Conservation (phyloP, 768 basidiomycete genomes). For the Suillus discolor region DNA sequence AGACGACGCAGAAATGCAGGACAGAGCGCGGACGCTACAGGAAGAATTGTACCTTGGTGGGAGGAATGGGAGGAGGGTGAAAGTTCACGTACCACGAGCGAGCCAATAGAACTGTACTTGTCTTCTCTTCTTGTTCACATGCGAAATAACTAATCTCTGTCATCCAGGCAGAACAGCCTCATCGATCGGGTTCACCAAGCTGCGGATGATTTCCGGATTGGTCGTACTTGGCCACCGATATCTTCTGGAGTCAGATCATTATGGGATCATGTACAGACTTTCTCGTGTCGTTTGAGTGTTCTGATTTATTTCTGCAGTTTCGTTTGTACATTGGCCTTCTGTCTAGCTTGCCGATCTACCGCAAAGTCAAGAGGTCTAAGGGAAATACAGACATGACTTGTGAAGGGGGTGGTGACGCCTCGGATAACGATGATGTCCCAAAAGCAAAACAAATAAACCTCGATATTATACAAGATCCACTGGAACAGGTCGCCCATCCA, state of each 20-base stretch:
- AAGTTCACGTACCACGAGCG: constrained; percentile 20
- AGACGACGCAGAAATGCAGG: constrained; percentile 23
- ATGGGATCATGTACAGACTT: constrained; percentile 32
- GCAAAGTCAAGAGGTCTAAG: constrained; percentile 30
- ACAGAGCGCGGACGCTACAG: constrained; percentile 19
- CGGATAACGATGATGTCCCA: constrained; percentile 30
- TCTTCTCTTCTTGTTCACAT: background rate
- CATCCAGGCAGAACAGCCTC: constrained; percentile 14
- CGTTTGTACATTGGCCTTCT: constrained; percentile 34
- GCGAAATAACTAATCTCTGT: background rate
- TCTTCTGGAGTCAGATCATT: constrained; percentile 28
- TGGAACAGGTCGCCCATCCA: constrained; percentile 31
- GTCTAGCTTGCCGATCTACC: constrained; percentile 33
- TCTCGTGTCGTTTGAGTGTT: background rate
- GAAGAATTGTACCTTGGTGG: constrained; percentile 33
- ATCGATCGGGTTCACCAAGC: constrained; percentile 29
- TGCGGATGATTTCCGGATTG: constrained; percentile 33
- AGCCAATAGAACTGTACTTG: constrained; percentile 35
- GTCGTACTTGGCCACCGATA: constrained; percentile 34
- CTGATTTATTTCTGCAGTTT: constrained; percentile 24
- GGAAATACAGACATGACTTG: constrained; percentile 26
- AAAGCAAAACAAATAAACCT: constrained; percentile 22
- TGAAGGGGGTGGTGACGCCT: constrained; percentile 31
- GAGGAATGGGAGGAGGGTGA: constrained; percentile 35
- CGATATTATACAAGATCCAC: constrained; percentile 28